phyloP scores from a whole-genome alignment of 1,284 basidiomycete genomes.

The Boletus smithii region DNA sequence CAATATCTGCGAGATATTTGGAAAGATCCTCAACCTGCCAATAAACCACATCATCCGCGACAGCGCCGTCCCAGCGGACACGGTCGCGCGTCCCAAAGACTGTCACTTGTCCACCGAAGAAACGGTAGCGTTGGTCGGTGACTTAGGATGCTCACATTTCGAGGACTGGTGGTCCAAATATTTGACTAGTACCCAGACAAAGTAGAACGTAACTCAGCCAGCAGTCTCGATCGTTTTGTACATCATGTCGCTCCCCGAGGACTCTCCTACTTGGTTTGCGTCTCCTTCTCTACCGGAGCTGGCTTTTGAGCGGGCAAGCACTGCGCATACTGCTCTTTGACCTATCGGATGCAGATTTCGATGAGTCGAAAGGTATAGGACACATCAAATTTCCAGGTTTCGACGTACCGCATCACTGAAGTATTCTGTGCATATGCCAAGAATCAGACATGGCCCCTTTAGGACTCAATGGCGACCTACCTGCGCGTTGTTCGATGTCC shows the following conservation, averaged over 20 bases:
- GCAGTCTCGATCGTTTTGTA: conserved; percentile 10
- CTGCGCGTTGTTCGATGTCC: conserved; percentile 32
- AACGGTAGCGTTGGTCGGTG: conserved; percentile 61
- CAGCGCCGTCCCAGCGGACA: conserved; percentile 57
- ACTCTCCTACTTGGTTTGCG: not conserved
- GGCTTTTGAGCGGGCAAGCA: conserved; percentile 15
- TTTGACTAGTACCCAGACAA: conserved; percentile 23
- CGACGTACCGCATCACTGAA: conserved; percentile 30
- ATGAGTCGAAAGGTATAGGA: not conserved
- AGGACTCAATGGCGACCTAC: conserved; percentile 12
- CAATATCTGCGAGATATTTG: conserved; percentile 76
- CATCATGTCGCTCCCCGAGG: not conserved
- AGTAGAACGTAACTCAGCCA: conserved; percentile 10
- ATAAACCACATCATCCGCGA: conserved; percentile 69
- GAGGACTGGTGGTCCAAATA: conserved; percentile 70
- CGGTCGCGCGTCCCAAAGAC: conserved; percentile 66
- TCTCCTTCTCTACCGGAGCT: conserved; percentile 10
- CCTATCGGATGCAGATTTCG: conserved; percentile 6
- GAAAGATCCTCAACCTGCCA: conserved; percentile 59
- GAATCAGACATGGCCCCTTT: not conserved
- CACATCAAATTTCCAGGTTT: not conserved
- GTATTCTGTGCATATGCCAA: conserved; percentile 19
- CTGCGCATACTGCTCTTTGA: conserved; percentile 25
- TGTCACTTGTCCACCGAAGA: conserved; percentile 67
- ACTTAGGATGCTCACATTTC: conserved; percentile 60